Evolutionary conservation across 352 stramenopile genomes (phyloP), one percentile per base, ranked within the genome.

Genomic region (Globisporangium polare): DNA sequence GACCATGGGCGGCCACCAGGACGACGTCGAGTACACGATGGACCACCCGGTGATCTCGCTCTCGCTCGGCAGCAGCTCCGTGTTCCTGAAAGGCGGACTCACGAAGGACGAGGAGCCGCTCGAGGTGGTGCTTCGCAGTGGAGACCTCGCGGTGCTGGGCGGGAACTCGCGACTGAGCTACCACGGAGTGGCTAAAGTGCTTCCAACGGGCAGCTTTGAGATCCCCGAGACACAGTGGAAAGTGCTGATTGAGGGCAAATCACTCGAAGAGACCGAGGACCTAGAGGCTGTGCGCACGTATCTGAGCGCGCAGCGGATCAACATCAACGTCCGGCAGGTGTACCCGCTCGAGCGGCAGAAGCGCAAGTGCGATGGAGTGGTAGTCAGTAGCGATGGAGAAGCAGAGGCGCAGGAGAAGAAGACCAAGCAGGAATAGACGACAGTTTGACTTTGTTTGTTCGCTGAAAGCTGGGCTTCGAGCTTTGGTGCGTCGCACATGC

Each of bases 1-100:
- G 52, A 77, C 73, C 5, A 94, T 94, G 85, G 85, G 85, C 41
- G 85, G 85, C 41, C 85, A 94, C 63, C 77, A 90, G 62, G 85
- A 94, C 65, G 80, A 94, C 69, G 83, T 92, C 54, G 85, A 94
- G 66, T 75, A 83, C 67, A 94, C 83, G 35, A 90, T 92, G 77
- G 81, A 84, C 53, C 76, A 91, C 59, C 85, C 85, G 5, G 85
- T 94, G 17, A 77, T 94, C 22, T 94, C 85, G 26, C 64, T 94
- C 10, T 90, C 81, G 52, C 72, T 94, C 6, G 85, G 85, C 22
- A 86, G 78, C 66, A 60, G 57, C 29, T 87, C 77, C 35, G 77
- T 94, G 27, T 94, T 94, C 29, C 80, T 94, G 29, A 90, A 92
- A 62, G 85, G 85, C 17, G 75, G 79, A 0, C 62, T 72, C 6